Conservation (phyloP, 164 flowering plant genomes). For the Annona cherimola region DNA sequence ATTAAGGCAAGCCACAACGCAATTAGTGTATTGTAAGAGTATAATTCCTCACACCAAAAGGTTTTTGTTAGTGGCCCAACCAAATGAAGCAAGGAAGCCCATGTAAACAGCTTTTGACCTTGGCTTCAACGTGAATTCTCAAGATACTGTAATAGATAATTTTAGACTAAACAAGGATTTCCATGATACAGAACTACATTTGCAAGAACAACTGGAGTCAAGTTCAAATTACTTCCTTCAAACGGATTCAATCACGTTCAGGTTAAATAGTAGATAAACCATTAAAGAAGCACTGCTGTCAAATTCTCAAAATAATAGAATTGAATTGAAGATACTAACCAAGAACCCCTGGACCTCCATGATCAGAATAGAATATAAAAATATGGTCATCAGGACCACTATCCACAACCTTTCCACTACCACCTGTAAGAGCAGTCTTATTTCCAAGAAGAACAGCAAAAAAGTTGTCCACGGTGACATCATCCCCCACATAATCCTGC, state of each 20-base stretch:
- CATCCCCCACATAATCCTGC: conserved; percentile 82
- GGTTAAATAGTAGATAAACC: background rate
- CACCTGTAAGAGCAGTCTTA: conserved; percentile 68
- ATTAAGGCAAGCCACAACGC: background rate
- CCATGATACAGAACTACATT: background rate
- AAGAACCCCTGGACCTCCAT: conserved; percentile 93
- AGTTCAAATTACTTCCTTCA: background rate
- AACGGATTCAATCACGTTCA: background rate
- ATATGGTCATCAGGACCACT: conserved; percentile 83
- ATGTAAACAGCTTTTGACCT: background rate
- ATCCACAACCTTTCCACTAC: conserved; percentile 80
- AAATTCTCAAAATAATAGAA: background rate
- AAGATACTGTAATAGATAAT: background rate
- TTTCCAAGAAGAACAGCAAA: conserved; percentile 79
- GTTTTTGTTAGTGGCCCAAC: background rate
- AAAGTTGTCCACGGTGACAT: conserved; percentile 65
- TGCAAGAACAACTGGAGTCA: background rate
- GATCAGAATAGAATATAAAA: conserved; percentile 72
- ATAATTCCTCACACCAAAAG: background rate
- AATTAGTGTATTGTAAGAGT: background rate
- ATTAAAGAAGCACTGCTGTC: background rate
- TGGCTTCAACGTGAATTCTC: background rate
- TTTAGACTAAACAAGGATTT: background rate
- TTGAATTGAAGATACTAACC: conserved; percentile 41
- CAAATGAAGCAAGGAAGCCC: background rate